Base-by-base conservation (phyloP, 148 eudicot species). In the Polygonum aviculare region DNA sequence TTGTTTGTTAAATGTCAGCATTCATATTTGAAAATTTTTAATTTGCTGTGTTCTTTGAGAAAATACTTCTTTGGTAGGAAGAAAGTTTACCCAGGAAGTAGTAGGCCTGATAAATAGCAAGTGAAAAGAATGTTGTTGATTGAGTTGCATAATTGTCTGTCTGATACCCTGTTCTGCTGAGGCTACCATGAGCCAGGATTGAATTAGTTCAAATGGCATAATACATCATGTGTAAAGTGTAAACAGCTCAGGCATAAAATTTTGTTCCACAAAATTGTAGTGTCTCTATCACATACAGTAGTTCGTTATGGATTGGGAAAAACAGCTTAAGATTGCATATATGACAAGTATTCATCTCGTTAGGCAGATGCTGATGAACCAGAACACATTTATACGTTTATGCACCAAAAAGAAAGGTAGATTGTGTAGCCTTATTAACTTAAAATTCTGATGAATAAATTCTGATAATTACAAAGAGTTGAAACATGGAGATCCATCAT, bases 401-500 rank as follows among this genome's bases (percentile, higher is more conserved):
- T 57, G 54, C 54, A 50, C 54, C 54, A 14, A 50, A 50, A 50
- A 52, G n/a, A 16, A 52, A 26, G 39, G 39, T 62, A 14, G 11
- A 62, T 2, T 19, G 22, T 50, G 33, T 57, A 57, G 12, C 63
- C 33, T 21, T 57, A 57, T 57, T 21, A 33, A 31, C 4, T 33
- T 35, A 3, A 10, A 38, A 35, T 67, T 67, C 8, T 14, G 44
- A 35, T 67, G 19, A 35, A 16, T 67, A 67, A 35, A 67, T 35
- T n/a, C 38, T 35, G 72, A 15, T 35, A 60, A 60, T 60, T 60
- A 67, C 41, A 36, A 51, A 51, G 72, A 35, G 22, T 3, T 62
- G 5, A 62, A 62, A 11, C 18, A 62, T 12, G 18, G 44, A 35
- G 41, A 67, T 67, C 11, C 3, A 74, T 87, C 80, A 86, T 35